Conservation (phyloP, 306 rosid genomes). For the Malus domestica region ASM211411v1 NC_041798.1:24065001-24065500, state of each 20-base stretch:
- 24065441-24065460: no score
- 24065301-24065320: background rate
- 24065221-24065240: slow-evolving; percentile 44
- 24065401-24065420: slow-evolving; percentile 83
- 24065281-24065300: background rate
- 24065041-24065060: background rate
- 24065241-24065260: background rate
- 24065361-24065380: background rate
- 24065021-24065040: background rate
- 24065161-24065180: slow-evolving; percentile 68
- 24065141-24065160: slow-evolving; percentile 79
- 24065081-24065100: background rate
- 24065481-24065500: no score
- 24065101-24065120: slow-evolving; percentile 3
- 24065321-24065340: background rate
- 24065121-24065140: slow-evolving; percentile 39
- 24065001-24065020: background rate
- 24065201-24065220: slow-evolving; percentile 74
- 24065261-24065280: background rate
- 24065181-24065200: slow-evolving; percentile 66
- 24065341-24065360: background rate
- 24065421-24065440: slow-evolving; percentile 33
- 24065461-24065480: no score
- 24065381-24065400: slow-evolving; percentile 92
- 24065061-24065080: background rate